Percentiles rank a stretch among this genome's conserved stretches.
These are phyloP conservation scores for Cutaneotrichosporon dermatis DNA, from an alignment of 1,284 basidiomycete species.

Conservation along the genomic window DNA sequence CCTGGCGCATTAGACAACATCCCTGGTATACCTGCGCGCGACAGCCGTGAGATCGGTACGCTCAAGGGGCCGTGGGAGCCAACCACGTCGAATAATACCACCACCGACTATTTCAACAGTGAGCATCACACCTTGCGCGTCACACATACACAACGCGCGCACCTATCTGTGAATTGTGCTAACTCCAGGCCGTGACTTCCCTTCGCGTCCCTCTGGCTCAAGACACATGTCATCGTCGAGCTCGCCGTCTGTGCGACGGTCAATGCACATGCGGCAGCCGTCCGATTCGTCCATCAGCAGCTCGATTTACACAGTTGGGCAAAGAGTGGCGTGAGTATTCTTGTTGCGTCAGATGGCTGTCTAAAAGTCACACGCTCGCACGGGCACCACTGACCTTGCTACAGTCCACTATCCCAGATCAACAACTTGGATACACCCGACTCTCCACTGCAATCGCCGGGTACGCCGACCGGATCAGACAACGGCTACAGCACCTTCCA, in stretches of 20 bases:
- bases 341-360: neutral
- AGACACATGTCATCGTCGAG: slow-evolving; percentile 16
- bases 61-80: slow-evolving; percentile 12
- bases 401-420: slow-evolving; percentile 40
- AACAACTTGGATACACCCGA: slow-evolving; percentile 21
- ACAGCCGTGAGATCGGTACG: slow-evolving; percentile 7
- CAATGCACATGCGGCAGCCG: slow-evolving; percentile 27
- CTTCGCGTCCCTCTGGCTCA: neutral
- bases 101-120: slow-evolving; percentile 1
- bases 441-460: slow-evolving; percentile 28
- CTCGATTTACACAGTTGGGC: slow-evolving; percentile 34
- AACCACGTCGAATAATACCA: too few relatives aligned
- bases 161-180: neutral
- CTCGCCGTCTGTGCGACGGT: slow-evolving; percentile 2
- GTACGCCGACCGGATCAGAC: slow-evolving; percentile 43
- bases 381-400: slow-evolving; percentile 1
- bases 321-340: slow-evolving; percentile 18
- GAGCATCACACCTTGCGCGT: neutral
- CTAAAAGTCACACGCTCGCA: neutral
- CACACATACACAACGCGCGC: neutral
- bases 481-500: slow-evolving; percentile 27
- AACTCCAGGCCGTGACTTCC: neutral
- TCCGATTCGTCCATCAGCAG: slow-evolving; percentile 45
- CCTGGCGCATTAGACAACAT: slow-evolving; percentile 21
- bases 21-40: slow-evolving; percentile 24